Evolutionary conservation across 2,329 filamentous ascomycete species (phyloP), one percentile per base, ranked within the genome.

Genomic region (Lachnellula suecica): DNA sequence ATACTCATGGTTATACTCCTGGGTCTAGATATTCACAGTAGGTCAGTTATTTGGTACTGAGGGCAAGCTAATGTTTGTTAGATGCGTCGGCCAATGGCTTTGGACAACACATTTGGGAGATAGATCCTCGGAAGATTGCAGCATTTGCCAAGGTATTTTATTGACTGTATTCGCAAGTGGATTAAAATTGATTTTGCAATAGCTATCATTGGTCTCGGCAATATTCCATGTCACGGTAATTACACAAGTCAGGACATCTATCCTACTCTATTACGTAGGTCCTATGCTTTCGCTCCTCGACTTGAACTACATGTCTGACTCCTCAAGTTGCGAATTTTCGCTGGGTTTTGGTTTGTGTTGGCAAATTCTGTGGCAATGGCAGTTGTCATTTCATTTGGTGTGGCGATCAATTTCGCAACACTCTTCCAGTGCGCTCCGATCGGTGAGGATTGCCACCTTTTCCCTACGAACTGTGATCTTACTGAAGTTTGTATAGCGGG

Each of bases 391-490:
- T 3, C 22, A 3, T 51, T 51, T 4, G 54, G 53, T 1, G 3
- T 60, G 11, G 42, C 51, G 17, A 42, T 61, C 20, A 34, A 47
- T n/a, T 41, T 58, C 13, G 49, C 45, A 1, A 17, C 54, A 3
- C 44, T 62, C 9, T 61, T 63, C 43, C 59, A 60, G 46, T 62
- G 60, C 37, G 52, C 19, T 7, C 60, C 59, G 8, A 44, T 63
- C n/a, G 25, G 56, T 57, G 38, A 46, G 56, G n/a, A n/a, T n/a
- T 49, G 8, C 11, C 10, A 22, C 6, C 24, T 25, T 24, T 34
- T 4, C 41, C 31, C 13, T n/a, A n/a, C 13, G 31, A 7, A n/a
- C 6, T 13, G 27, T 25, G 11, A 35, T 19, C 24, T 44, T 10
- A 17, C n/a, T 49, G 48, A 34, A 49, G 38, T 19, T 9, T 6